phyloP scores from a whole-genome alignment of 2,329 filamentous ascomycete species.

The Monosporascus cannonballus region DNA sequence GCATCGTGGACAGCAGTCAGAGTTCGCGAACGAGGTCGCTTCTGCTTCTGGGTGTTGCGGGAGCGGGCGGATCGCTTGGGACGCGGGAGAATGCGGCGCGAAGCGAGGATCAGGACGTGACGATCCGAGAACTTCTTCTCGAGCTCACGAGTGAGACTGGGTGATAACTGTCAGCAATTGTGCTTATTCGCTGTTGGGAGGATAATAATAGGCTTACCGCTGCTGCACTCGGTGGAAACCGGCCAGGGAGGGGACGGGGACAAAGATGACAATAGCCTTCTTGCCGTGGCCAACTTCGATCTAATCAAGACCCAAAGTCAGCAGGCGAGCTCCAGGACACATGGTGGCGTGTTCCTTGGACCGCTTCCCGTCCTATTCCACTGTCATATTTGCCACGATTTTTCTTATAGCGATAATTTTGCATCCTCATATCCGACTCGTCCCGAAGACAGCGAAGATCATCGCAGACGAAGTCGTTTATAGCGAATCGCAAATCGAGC shows the following conservation, averaged over 20 bases:
- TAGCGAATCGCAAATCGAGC: conserved; percentile 1
- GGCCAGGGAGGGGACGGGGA: conserved; percentile 96
- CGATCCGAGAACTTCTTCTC: conserved; percentile 99
- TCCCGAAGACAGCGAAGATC: conserved; percentile 6
- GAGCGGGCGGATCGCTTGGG: conserved; percentile 97
- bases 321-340: conserved; percentile 69
- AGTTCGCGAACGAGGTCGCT: conserved; percentile 95
- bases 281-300: conserved; percentile 99
- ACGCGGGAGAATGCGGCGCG: conserved; percentile 96
- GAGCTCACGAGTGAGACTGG: conserved; percentile 96
- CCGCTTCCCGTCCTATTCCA: conserved; percentile 71
- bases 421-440: conserved; percentile 12
- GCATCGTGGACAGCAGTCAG: conserved; percentile 98
- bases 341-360: conserved; percentile 51
- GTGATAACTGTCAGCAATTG: conserved; percentile 15
- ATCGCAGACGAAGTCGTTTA: conserved; percentile 12
- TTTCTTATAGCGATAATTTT: conserved; percentile 2
- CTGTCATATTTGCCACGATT: conserved; percentile 21
- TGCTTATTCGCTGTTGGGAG: not conserved
- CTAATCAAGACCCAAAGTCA: conserved; percentile 68
- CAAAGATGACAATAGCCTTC: conserved; percentile 99
- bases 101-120: conserved; percentile 98
- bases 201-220: conserved; percentile 62
- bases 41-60: conserved; percentile 95
- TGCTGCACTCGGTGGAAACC: conserved; percentile 99